Conservation (phyloP, 306 rosid genomes). For the Myrica gale region DNA sequence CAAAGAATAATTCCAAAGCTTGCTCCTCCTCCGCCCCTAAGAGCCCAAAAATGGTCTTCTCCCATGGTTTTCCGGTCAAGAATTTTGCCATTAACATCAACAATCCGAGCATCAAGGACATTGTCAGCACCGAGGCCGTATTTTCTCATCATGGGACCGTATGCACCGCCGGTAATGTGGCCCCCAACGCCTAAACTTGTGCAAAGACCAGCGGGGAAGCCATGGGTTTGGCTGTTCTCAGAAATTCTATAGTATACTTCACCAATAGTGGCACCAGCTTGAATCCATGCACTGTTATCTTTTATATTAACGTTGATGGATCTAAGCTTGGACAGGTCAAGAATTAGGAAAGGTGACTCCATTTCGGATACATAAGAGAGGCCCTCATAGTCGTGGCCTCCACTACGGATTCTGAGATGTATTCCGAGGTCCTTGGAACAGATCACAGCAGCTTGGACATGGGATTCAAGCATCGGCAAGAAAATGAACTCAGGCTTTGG, state of each 20-base stretch:
- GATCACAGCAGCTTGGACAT: constrained; percentile 60
- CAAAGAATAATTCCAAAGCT: constrained; percentile 78
- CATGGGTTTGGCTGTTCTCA: constrained; percentile 56
- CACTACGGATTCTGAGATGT: constrained; percentile 66
- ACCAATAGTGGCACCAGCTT: constrained; percentile 75
- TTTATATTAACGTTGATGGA: constrained; percentile 37
- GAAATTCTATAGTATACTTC: constrained; percentile 71
- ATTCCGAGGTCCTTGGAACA: constrained; percentile 59
- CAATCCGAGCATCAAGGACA: constrained; percentile 59
- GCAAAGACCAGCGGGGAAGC: constrained; percentile 82
- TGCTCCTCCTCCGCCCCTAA: constrained; percentile 88
- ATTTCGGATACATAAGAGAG: constrained; percentile 61
- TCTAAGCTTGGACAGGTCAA: constrained; percentile 65
- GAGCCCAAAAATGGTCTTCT: constrained; percentile 84
- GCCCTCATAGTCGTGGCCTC: constrained; percentile 92
- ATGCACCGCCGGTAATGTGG: constrained; percentile 83
- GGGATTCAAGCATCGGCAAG: constrained; percentile 54
- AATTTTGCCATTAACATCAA: constrained; percentile 51
- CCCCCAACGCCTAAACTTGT: constrained; percentile 79
- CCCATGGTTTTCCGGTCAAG: constrained; percentile 73
- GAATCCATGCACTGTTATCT: constrained; percentile 63
- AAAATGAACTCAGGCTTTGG: constrained; percentile 74
- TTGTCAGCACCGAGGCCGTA: constrained; percentile 77
- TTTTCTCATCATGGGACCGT: constrained; percentile 79
- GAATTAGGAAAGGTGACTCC: constrained; percentile 52